A percentile compares a stretch with the other conserved stretches of the same genome.
Evolutionary conservation across 1,139 yeast species (phyloP).

Genomic region (Oligophagozyma castellii): DNA sequence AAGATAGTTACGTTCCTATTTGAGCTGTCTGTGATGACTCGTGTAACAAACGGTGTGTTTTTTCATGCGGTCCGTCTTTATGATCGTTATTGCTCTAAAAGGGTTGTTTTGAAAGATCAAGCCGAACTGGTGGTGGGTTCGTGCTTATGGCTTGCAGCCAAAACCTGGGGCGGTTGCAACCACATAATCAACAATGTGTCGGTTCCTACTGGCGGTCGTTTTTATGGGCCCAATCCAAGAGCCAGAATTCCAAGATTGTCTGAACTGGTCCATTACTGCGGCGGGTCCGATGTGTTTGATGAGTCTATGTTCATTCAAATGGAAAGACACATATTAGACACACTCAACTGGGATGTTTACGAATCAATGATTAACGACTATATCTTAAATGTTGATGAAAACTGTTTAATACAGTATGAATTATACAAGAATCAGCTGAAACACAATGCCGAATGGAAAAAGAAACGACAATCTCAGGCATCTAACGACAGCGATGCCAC

Average conservation of each 20-base stretch:
- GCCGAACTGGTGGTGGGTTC: conserved; percentile 90
- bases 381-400: conserved; percentile 29
- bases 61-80: conserved; percentile 54
- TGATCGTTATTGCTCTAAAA: conserved; percentile 81
- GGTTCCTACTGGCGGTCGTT: conserved; percentile 43
- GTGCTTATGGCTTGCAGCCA: conserved; percentile 90
- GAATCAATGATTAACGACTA: conserved; percentile 49
- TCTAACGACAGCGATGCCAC: conserved; percentile 21
- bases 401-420: conserved; percentile 28
- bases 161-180: conserved; percentile 58
- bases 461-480: conserved; percentile 16
- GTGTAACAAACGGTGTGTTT: conserved; percentile 74
- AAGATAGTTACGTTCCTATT: conserved; percentile 44
- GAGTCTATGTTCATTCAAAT: conserved; percentile 85
- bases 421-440: conserved; percentile 24
- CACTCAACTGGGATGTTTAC: conserved; percentile 67
- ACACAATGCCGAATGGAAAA: conserved; percentile 14
- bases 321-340: conserved; percentile 80
- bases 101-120: conserved; percentile 85
- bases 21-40: conserved; percentile 44
- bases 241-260: conserved; percentile 50
- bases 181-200: conserved; percentile 56
- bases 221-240: conserved; percentile 51
- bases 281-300: conserved; percentile 59
- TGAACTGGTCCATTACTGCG: conserved; percentile 48